Percentiles rank a stretch among this genome's conserved stretches.
Evolutionary conservation across 805 yeast species (phyloP).

Genomic region (Yarrowia sp.): DNA sequence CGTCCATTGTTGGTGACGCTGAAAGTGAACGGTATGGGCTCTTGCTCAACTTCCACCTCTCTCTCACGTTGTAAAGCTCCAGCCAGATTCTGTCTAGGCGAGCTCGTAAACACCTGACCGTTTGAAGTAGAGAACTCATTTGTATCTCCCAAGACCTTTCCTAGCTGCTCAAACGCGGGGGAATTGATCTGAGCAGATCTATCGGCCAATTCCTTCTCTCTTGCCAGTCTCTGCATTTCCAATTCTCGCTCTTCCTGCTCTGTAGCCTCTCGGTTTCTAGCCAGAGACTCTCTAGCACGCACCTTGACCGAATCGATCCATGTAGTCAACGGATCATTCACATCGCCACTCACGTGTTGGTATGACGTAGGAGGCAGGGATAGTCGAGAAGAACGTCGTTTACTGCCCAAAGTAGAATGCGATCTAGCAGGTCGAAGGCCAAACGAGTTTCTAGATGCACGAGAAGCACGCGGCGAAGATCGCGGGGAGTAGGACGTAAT

Average conservation of each 20-base stretch:
- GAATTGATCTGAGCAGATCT: conserved; percentile 1
- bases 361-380: not conserved
- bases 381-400: conserved; percentile 10
- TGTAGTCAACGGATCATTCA: conserved; percentile 18
- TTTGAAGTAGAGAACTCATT: not conserved
- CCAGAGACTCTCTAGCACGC: conserved; percentile 23
- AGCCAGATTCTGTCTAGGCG: conserved; percentile 8
- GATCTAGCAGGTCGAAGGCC: conserved; percentile 20
- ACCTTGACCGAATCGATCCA: conserved; percentile 14
- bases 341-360: not conserved
- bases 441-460: not conserved
- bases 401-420: not conserved
- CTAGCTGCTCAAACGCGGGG: conserved; percentile 28
- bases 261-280: conserved; percentile 27
- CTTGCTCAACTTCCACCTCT: not conserved
- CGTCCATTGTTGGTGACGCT: not conserved
- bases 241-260: conserved; percentile 29
- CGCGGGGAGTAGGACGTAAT: conserved; percentile 3
- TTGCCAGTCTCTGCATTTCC: conserved; percentile 24
- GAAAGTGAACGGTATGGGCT: not conserved
- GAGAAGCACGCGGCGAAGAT: conserved; percentile 7
- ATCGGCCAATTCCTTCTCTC: conserved; percentile 13
- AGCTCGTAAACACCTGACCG: not conserved
- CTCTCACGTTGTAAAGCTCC: not conserved
- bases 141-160: not conserved